Evolutionary conservation across 2,329 filamentous ascomycete genomes (phyloP).

Genomic region (Knufia fluminis): DNA sequence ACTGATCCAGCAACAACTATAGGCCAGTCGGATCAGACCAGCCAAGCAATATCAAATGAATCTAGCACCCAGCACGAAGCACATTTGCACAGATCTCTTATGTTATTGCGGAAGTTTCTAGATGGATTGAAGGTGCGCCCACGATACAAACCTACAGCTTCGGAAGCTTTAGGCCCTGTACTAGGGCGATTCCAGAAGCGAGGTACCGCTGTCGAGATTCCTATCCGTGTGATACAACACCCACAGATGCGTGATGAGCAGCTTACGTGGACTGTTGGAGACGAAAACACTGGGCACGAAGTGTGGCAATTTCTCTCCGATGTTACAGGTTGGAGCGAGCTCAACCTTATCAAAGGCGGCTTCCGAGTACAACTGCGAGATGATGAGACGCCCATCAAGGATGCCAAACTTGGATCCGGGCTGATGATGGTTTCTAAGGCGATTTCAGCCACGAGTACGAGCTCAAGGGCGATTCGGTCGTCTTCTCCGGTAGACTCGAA

Average conservation of each 20-base stretch:
- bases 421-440: conserved; percentile 27
- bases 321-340: conserved; percentile 66
- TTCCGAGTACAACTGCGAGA: conserved; percentile 14
- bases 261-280: conserved; percentile 52
- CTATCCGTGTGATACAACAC: conserved; percentile 12
- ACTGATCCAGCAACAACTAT: background rate
- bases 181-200: conserved; percentile 33
- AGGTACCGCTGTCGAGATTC: conserved; percentile 37
- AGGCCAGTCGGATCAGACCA: background rate
- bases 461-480: conserved; percentile 38
- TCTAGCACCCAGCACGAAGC: conserved; percentile 34
- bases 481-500: conserved; percentile 60
- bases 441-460: conserved; percentile 4
- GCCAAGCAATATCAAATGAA: background rate
- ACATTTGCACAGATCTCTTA: conserved; percentile 59
- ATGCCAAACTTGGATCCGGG: conserved; percentile 34
- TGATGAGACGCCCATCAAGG: conserved; percentile 16
- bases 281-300: conserved; percentile 60
- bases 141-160: conserved; percentile 48
- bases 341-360: conserved; percentile 53
- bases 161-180: conserved; percentile 44
- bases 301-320: conserved; percentile 58
- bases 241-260: background rate
- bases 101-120: conserved; percentile 59
- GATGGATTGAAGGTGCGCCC: conserved; percentile 42